phyloP scores from a whole-genome alignment of 106 monocot species.

The Ottelia alismoides region DNA sequence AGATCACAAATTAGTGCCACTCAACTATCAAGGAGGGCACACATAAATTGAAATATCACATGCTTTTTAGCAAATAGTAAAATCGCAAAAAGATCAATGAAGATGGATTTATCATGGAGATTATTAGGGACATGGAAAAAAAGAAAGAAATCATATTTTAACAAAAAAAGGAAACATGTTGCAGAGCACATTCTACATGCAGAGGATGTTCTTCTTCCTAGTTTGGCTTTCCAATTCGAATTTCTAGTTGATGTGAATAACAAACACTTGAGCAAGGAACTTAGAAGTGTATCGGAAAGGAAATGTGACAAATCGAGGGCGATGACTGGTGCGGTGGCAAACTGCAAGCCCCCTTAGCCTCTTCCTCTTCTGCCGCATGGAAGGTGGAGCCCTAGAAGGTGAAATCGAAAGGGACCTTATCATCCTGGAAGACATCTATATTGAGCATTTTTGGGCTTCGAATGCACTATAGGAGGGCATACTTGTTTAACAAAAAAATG shows the following conservation, averaged over 20 bases:
- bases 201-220: constrained; percentile 62
- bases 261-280: constrained; percentile 88
- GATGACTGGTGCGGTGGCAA: constrained; percentile 75
- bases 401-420: constrained; percentile 45
- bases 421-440: constrained; percentile 62
- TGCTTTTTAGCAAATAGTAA: too few relatives aligned
- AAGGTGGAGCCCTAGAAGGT: constrained; percentile 86
- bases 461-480: too few relatives aligned
- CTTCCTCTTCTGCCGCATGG: constrained; percentile 39
- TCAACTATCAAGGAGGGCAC: too few relatives aligned
- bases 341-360: constrained; percentile 89
- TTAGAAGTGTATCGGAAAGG: constrained; percentile 84
- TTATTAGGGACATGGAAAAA: too few relatives aligned
- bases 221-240: constrained; percentile 63
- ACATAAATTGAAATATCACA: too few relatives aligned
- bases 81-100: too few relatives aligned
- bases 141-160: too few relatives aligned
- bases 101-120: too few relatives aligned
- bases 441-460: too few relatives aligned
- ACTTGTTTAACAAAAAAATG: too few relatives aligned
- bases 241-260: constrained; percentile 79
- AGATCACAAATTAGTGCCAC: too few relatives aligned
- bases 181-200: constrained; percentile 65
- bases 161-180: too few relatives aligned
- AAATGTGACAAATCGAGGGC: constrained; percentile 84